Evolutionary conservation across 2,329 filamentous ascomycete genomes (phyloP).

Genomic region (Dothistroma septosporum): DNA sequence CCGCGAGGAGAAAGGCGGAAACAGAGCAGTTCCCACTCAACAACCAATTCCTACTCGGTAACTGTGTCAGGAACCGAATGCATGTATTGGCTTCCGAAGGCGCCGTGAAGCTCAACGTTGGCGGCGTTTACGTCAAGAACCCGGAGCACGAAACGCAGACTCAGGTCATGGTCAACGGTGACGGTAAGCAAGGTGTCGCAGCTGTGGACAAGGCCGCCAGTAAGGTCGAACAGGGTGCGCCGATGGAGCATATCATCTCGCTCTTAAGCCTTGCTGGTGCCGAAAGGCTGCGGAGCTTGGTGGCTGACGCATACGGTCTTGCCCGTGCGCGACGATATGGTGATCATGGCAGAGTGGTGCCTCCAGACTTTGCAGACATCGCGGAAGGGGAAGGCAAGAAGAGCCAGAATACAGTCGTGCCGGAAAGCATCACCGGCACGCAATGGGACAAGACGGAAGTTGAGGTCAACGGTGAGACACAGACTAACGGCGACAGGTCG

Average conservation of each 20-base stretch:
- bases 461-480: conserved; percentile 22
- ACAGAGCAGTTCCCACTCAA: conserved; percentile 65
- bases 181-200: conserved; percentile 28
- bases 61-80: conserved; percentile 51
- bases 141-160: conserved; percentile 21
- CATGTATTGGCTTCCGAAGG: conserved; percentile 57
- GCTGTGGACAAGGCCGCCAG: conserved; percentile 26
- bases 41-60: conserved; percentile 68
- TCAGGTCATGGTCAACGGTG: conserved; percentile 28
- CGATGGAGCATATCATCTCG: conserved; percentile 75
- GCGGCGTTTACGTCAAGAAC: conserved; percentile 46
- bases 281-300: conserved; percentile 67
- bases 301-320: conserved; percentile 72
- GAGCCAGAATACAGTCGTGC: conserved; percentile 36
- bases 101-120: conserved; percentile 56
- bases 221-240: conserved; percentile 66
- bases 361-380: conserved; percentile 69
- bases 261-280: conserved; percentile 79
- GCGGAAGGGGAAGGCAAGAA: conserved; percentile 52
- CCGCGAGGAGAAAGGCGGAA: conserved; percentile 58
- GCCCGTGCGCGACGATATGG: conserved; percentile 69
- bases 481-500: conserved; percentile 17
- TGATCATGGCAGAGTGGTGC: conserved; percentile 74
- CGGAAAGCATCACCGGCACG: conserved; percentile 33
- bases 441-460: conserved; percentile 28